These are phyloP conservation scores for Centaurea solstitialis DNA, from an alignment of 129 eudicot species.

Conservation along the genomic window DNA sequence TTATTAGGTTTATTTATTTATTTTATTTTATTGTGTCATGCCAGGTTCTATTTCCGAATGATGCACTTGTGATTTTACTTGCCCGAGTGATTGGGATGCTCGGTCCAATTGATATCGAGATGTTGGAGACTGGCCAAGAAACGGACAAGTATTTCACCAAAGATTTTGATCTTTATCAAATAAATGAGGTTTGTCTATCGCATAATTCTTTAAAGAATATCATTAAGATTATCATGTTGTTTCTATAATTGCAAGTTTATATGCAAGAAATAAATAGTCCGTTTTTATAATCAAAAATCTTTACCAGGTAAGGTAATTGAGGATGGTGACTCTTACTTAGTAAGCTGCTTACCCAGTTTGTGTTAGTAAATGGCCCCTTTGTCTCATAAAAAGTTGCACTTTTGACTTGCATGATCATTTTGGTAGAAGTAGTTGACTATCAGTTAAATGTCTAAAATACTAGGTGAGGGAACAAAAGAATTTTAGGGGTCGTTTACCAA, in stretches of 20 bases:
- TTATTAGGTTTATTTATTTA: background rate
- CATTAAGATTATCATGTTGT: background rate
- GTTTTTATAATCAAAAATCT: too few relatives aligned
- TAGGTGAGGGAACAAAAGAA: too few relatives aligned
- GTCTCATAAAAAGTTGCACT: too few relatives aligned
- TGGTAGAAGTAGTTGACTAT: too few relatives aligned
- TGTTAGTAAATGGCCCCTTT: too few relatives aligned
- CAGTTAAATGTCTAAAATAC: too few relatives aligned
- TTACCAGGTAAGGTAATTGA: too few relatives aligned
- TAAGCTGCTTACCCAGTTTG: too few relatives aligned
- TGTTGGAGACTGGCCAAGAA: conserved; percentile 80
- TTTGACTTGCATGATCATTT: too few relatives aligned
- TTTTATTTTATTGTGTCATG: background rate
- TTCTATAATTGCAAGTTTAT: conserved; percentile 2
- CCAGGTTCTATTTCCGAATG: conserved; percentile 96
- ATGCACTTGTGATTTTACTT: conserved; percentile 63
- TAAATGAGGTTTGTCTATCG: conserved; percentile 62
- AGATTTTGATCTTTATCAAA: conserved; percentile 67
- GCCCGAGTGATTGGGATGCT: conserved; percentile 82
- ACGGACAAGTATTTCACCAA: conserved; percentile 83
- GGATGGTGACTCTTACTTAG: too few relatives aligned
- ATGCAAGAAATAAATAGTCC: background rate
- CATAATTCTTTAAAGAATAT: background rate
- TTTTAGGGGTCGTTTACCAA: too few relatives aligned
- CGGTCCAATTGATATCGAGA: conserved; percentile 86